phyloP scores from a whole-genome alignment of 805 yeast species.

The Candida parachauliodes region DNA sequence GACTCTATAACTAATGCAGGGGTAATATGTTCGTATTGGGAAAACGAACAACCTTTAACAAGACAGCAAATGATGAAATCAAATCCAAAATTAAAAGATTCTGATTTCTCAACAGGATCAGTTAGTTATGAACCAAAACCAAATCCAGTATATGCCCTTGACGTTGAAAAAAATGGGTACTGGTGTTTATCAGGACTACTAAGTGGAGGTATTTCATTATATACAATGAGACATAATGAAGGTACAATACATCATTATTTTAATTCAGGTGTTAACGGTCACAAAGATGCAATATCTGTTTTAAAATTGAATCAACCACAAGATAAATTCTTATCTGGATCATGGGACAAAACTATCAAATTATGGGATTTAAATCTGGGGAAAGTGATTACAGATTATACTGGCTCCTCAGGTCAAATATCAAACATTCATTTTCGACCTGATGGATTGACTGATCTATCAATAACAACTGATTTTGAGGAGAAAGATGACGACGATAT shows the following conservation, averaged over 20 bases:
- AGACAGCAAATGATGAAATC: constrained; percentile 31
- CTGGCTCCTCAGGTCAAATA: constrained; percentile 71
- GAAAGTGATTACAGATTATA: constrained; percentile 41
- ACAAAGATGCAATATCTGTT: constrained; percentile 72
- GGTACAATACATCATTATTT: constrained; percentile 80
- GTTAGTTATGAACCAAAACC: constrained; percentile 53
- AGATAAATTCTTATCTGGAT: constrained; percentile 67
- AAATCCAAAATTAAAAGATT: constrained; percentile 35
- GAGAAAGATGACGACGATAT: constrained; percentile 15
- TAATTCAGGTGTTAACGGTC: constrained; percentile 40
- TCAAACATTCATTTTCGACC: constrained; percentile 75
- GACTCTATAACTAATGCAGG: constrained; percentile 88
- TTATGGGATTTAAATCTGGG: constrained; percentile 90
- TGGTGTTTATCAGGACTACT: constrained; percentile 83
- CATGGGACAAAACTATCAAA: constrained; percentile 81
- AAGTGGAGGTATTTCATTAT: constrained; percentile 83
- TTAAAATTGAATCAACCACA: constrained; percentile 61
- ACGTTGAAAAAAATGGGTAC: constrained; percentile 73
- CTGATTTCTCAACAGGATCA: constrained; percentile 34
- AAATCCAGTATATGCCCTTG: constrained; percentile 86
- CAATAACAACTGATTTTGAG: constrained; percentile 22
- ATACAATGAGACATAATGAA: constrained; percentile 77
- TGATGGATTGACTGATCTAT: constrained; percentile 43
- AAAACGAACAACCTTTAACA: constrained; percentile 82
- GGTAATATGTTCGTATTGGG: constrained; percentile 83